Conservation (phyloP, 2,329 filamentous ascomycete genomes). For the Colletotrichum sp. region DNA sequence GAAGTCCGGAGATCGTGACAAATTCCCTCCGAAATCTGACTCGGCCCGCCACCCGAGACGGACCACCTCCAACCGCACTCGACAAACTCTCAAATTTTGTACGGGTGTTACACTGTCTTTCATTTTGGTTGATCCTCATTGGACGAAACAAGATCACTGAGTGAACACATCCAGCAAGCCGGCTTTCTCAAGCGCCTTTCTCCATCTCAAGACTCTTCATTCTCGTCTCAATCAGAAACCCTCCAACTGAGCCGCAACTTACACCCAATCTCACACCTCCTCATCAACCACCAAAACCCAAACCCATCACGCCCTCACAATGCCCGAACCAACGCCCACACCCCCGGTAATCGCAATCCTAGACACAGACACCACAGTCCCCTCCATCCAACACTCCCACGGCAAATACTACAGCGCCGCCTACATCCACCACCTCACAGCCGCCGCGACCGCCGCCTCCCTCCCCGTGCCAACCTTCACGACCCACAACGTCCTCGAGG, state of each 20-base stretch:
- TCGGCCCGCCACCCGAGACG: background rate
- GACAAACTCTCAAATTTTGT: background rate
- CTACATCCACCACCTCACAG: constrained; percentile 1
- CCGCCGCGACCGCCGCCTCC: background rate
- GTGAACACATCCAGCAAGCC: background rate
- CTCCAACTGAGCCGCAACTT: background rate
- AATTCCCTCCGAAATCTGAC: background rate
- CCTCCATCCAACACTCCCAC: background rate
- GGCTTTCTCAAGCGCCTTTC: background rate
- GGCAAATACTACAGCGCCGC: constrained; percentile 1
- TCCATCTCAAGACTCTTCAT: background rate
- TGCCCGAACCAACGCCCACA: background rate
- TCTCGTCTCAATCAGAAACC: background rate
- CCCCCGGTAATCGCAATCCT: background rate
- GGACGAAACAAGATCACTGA: background rate
- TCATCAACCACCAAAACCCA: background rate
- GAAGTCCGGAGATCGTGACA: background rate
- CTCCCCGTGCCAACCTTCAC: constrained; percentile 23
- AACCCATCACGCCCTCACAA: background rate
- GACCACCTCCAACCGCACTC: background rate
- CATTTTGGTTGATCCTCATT: background rate
- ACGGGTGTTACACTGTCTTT: background rate
- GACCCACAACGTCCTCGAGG: constrained; percentile 35
- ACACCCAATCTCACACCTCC: background rate
- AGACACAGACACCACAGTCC: constrained; percentile 5